A percentile compares a stretch with the other conserved stretches of the same genome.
These are phyloP conservation scores for Nannochloropsis oceanica DNA, from an alignment of 108 stramenopile genomes.

Conservation along the genomic window DNA sequence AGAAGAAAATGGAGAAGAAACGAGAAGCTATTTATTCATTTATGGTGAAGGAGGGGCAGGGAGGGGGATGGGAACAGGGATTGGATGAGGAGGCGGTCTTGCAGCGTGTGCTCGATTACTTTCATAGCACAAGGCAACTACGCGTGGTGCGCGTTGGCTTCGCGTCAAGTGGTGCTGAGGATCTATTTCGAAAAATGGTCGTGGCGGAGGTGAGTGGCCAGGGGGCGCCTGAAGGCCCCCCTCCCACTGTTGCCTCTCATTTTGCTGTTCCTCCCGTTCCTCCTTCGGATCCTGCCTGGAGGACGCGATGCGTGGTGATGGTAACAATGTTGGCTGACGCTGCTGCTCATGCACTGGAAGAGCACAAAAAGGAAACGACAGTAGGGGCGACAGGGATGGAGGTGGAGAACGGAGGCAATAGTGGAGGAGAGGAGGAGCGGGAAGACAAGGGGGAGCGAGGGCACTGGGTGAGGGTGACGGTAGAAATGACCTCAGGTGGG, in stretches of 20 bases:
- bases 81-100: neutral
- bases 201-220: neutral
- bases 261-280: neutral
- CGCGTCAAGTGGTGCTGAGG: neutral
- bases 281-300: neutral
- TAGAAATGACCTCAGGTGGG: slow-evolving; percentile 17
- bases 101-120: slow-evolving; percentile 30
- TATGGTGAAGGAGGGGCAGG: neutral
- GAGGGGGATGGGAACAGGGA: neutral
- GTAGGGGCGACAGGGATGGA: neutral
- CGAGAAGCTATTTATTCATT: slow-evolving; percentile 26
- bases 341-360: neutral
- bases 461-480: slow-evolving; percentile 21
- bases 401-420: neutral
- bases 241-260: neutral
- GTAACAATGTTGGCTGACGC: neutral
- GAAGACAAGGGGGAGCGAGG: neutral
- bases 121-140: slow-evolving; percentile 21
- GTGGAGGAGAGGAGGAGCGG: neutral
- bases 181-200: neutral
- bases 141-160: neutral
- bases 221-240: neutral
- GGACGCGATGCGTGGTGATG: slow-evolving; percentile 3
- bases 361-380: neutral
- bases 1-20: slow-evolving; percentile 1